phyloP scores from a whole-genome alignment of 2,329 filamentous ascomycete genomes.

The Pseudogymnoascus sp. region DNA sequence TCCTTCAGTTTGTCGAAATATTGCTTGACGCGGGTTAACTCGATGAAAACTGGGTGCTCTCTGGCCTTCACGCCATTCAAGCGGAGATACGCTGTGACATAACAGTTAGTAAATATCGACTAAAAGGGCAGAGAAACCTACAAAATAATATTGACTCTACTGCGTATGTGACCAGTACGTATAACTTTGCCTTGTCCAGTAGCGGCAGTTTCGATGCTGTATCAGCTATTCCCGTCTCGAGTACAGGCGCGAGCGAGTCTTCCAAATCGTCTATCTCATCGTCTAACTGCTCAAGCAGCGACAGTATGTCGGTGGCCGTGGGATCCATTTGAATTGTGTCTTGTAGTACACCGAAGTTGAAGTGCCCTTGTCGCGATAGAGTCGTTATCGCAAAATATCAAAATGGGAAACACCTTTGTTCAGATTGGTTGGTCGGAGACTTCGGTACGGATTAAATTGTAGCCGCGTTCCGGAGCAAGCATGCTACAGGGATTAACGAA shows the following conservation, averaged over 20 bases:
- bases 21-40: slow-evolving; percentile 77
- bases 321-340: slow-evolving; percentile 33
- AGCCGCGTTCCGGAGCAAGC: background rate
- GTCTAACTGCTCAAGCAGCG: slow-evolving; percentile 47
- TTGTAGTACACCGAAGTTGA: background rate
- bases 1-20: slow-evolving; percentile 90
- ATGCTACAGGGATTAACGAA: slow-evolving; percentile 4
- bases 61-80: slow-evolving; percentile 75
- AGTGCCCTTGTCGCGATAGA: background rate
- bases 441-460: background rate
- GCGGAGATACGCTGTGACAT: slow-evolving; percentile 58
- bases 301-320: slow-evolving; percentile 20
- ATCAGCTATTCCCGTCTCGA: slow-evolving; percentile 55
- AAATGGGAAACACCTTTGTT: slow-evolving; percentile 4
- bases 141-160: slow-evolving; percentile 87
- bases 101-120: background rate
- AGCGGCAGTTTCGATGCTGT: slow-evolving; percentile 73
- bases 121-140: slow-evolving; percentile 32
- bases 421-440: slow-evolving; percentile 4
- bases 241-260: slow-evolving; percentile 63
- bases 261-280: slow-evolving; percentile 73
- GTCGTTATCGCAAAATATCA: slow-evolving; percentile 7
- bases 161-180: slow-evolving; percentile 78
- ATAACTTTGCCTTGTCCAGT: slow-evolving; percentile 91
- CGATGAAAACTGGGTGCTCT: slow-evolving; percentile 73